Conservation (phyloP, 2,329 filamentous ascomycete genomes). For the Fusarium sp. region DNA sequence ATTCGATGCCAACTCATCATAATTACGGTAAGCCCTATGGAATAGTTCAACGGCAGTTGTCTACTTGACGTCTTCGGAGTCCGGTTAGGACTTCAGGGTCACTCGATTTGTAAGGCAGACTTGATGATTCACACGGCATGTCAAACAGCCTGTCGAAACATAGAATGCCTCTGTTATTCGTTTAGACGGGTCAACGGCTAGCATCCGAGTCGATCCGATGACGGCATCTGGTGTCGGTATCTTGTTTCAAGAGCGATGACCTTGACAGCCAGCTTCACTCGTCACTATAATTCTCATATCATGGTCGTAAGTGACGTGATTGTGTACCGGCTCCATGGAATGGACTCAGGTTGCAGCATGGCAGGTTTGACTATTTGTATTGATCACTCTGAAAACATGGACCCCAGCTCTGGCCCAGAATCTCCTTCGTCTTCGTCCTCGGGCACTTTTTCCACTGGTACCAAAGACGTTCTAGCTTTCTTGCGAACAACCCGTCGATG, state of each 20-base stretch:
- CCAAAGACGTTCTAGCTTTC: conserved; percentile 52
- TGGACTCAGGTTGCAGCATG: not conserved
- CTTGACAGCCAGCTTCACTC: not conserved
- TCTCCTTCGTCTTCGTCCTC: conserved; percentile 21
- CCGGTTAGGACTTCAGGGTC: not conserved
- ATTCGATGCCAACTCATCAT: not conserved
- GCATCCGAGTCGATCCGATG: conserved; percentile 1
- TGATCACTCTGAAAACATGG: conserved; percentile 41
- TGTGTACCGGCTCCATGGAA: not conserved
- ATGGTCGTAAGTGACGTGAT: not conserved
- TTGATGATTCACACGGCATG: not conserved
- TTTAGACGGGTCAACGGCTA: not conserved
- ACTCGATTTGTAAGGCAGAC: not conserved
- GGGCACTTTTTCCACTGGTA: conserved; percentile 42
- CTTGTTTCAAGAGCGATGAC: not conserved
- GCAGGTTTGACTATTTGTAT: not conserved
- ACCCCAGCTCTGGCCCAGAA: conserved; percentile 45
- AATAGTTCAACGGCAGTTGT: not conserved
- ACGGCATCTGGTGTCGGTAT: not conserved
- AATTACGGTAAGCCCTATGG: not conserved
- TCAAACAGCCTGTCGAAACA: not conserved
- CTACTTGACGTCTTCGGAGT: not conserved
- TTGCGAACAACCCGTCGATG: conserved; percentile 50
- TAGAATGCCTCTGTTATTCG: not conserved
- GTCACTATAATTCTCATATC: not conserved